These are phyloP conservation scores for Botrytis tulipae DNA, from an alignment of 2,329 filamentous ascomycete species.

Conservation along the genomic window DNA sequence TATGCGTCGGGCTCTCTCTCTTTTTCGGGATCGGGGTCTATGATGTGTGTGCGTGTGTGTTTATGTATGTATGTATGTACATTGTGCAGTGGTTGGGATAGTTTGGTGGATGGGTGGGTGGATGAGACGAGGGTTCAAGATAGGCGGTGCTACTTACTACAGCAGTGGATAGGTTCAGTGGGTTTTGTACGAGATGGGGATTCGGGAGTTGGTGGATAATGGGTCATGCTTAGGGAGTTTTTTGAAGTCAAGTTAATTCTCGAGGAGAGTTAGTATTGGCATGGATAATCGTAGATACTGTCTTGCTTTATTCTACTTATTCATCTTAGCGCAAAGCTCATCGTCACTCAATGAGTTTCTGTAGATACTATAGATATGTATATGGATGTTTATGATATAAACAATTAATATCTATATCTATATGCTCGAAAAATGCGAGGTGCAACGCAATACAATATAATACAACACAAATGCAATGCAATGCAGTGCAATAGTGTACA, in stretches of 20 bases:
- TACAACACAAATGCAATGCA: constrained; percentile 9
- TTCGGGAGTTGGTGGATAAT: background rate
- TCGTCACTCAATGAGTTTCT: background rate
- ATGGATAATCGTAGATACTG: background rate
- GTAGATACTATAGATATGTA: background rate
- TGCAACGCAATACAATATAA: constrained; percentile 3
- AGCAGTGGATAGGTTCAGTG: background rate
- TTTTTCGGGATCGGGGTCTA: constrained; percentile 8
- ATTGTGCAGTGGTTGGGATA: background rate
- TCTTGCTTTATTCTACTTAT: background rate
- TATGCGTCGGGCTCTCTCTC: background rate
- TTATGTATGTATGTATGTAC: background rate
- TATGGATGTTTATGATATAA: background rate
- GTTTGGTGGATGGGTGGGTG: background rate
- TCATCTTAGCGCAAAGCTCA: background rate
- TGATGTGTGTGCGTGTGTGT: background rate
- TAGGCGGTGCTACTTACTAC: background rate
- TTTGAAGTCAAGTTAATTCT: background rate
- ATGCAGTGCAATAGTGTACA: constrained; percentile 16
- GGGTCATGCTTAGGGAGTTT: too few relatives aligned
- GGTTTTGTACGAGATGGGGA: background rate
- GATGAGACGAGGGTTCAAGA: background rate
- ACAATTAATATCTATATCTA: constrained; percentile 7
- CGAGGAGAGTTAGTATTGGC: background rate
- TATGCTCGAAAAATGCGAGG: background rate